A percentile compares a stretch with the other conserved stretches of the same genome.
Conservation (phyloP, 805 yeast species). For the Metschnikowia amazonensis region DNA sequence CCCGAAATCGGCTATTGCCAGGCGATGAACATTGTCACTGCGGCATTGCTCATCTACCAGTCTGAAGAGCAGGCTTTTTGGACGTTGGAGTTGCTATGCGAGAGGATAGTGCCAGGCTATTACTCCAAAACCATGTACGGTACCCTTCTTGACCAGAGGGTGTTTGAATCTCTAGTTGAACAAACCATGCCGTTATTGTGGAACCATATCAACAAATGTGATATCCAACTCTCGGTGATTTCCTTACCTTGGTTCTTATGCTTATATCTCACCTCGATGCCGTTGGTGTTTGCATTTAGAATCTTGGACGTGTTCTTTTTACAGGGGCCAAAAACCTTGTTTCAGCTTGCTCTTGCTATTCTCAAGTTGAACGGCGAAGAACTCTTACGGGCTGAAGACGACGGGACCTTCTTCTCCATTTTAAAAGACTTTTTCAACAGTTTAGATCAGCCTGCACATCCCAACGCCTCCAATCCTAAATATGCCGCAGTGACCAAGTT, state of each 20-base stretch:
- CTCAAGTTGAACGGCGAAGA: slow-evolving; percentile 84
- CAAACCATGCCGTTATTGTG: slow-evolving; percentile 86
- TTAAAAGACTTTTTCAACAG: slow-evolving; percentile 77
- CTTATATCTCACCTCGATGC: slow-evolving; percentile 87
- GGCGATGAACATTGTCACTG: slow-evolving; percentile 94
- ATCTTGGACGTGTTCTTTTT: slow-evolving; percentile 85
- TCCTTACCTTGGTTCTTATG: slow-evolving; percentile 96
- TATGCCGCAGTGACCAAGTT: slow-evolving; percentile 72
- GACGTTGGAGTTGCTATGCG: slow-evolving; percentile 80
- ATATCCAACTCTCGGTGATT: slow-evolving; percentile 88
- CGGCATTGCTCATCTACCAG: slow-evolving; percentile 75
- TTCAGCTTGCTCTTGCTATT: slow-evolving; percentile 92
- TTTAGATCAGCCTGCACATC: slow-evolving; percentile 76
- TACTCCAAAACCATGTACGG: slow-evolving; percentile 98
- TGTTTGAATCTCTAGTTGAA: slow-evolving; percentile 84
- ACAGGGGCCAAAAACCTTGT: slow-evolving; percentile 84
- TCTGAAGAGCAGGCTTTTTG: slow-evolving; percentile 98
- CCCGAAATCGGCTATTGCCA: slow-evolving; percentile 98
- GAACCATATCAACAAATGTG: slow-evolving; percentile 73
- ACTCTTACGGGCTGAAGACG: slow-evolving; percentile 76
- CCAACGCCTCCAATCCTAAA: slow-evolving; percentile 60
- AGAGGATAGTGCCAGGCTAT: slow-evolving; percentile 86
- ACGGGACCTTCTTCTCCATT: slow-evolving; percentile 84
- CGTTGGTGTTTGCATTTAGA: slow-evolving; percentile 86
- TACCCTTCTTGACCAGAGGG: slow-evolving; percentile 87